Base-by-base conservation (phyloP, 371 early-diverging fungal genomes). In the Circinella minor region DNA sequence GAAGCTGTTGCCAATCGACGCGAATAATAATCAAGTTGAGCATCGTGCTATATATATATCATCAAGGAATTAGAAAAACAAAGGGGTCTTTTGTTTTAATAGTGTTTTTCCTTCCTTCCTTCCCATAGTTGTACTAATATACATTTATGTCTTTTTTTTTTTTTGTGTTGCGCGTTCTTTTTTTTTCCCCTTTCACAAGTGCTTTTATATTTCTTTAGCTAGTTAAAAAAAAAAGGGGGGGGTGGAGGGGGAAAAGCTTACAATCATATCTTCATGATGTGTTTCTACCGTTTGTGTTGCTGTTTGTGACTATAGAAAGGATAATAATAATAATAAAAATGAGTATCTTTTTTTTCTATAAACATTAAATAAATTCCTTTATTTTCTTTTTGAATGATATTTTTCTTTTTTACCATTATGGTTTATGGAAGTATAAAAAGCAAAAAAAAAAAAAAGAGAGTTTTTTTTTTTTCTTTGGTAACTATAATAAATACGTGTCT, bases 1-100 rank as follows among this genome's bases (percentile, higher is more conserved):
- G 99, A 99, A 81, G 97, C 95, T 13, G 99, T 98, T 4, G 98
- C 99, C 36, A 99, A 86, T 60, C 93, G 91, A 77, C 95, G 94
- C 70, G 97, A 98, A 78, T 98, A 99, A 83, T 98, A 98, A 83
- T 99, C 98, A 67, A 97, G 89, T 80, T 98, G 97, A 39, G 96
- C 98, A 88, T 99, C 99, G 83, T 99, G 99, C 95, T 96, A 66
- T 27, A 27, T 27, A 27, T 27, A 27, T 2, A 27, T 27, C 27
- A 27, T 27, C 27, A 27, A 27, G 27, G 27, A 27, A 2, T 14
- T 5, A 51, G 8, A 51, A 4, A 15, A 51, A 43, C 6, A 11
- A 43, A 43, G 43, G 43, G 43, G 43, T 3, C 11, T 51, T 8
- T 51, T 51, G 15, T 51, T 51, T 43, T 43, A 6, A 9, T 43